Evolutionary conservation across 768 basidiomycete species (phyloP).

Genomic region (Leccinum arenicola): DNA sequence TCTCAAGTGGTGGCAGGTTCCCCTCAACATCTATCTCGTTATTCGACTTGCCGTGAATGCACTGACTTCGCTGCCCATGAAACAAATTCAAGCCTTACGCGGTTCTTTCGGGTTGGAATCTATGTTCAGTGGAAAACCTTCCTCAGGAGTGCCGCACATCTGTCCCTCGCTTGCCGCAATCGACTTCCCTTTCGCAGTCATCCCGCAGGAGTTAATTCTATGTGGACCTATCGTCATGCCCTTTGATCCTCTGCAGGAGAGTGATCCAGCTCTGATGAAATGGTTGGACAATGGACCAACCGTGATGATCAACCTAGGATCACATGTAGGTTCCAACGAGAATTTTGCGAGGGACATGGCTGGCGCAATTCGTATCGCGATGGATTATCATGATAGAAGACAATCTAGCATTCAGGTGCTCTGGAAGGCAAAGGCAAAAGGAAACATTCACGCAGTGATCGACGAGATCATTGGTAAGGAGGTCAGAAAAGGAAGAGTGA

Average conservation of each 20-base stretch:
- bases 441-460: not conserved
- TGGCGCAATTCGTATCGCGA: slow-evolving; percentile 7
- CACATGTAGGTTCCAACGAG: not conserved
- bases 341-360: not conserved
- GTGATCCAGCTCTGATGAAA: slow-evolving; percentile 4
- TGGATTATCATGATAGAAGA: slow-evolving; percentile 1
- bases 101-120: slow-evolving; percentile 2
- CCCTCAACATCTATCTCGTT: slow-evolving; percentile 8
- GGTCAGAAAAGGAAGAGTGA: slow-evolving; percentile 8
- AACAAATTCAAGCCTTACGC: not conserved
- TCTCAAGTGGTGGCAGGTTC: slow-evolving; percentile 19
- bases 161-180: slow-evolving; percentile 4
- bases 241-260: slow-evolving; percentile 9
- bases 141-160: not conserved
- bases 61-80: not conserved
- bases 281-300: slow-evolving; percentile 14
- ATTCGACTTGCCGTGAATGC: not conserved
- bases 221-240: slow-evolving; percentile 13
- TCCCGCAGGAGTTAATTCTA: slow-evolving; percentile 4
- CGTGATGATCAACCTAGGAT: slow-evolving; percentile 14
- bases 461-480: slow-evolving; percentile 6
- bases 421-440: slow-evolving; percentile 29
- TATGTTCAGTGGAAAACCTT: not conserved
- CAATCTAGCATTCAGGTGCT: slow-evolving; percentile 8
- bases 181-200: slow-evolving; percentile 4